Evolutionary conservation across 768 basidiomycete genomes (phyloP), one percentile per base, ranked within the genome.

Genomic region (Suillus weaverae): DNA sequence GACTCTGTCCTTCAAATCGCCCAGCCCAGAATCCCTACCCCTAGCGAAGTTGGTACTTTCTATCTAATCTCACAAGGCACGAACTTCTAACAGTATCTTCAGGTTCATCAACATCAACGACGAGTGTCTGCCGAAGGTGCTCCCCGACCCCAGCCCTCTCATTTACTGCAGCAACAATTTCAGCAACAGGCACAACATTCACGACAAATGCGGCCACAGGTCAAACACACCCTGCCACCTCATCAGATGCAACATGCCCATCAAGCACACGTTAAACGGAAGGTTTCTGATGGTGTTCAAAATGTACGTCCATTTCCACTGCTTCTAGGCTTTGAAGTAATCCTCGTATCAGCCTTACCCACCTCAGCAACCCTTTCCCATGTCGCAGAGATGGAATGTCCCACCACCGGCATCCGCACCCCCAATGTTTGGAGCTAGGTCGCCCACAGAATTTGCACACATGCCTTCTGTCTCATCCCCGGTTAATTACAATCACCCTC

Each of bases 221-320:
- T 32, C 20, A 39, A 30, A 20, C 26, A 20, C 39, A 0, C 57
- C 18, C 18, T n/a, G 13, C 57, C 30, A 18, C n/a, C 41, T 32
- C 55, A 48, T 35, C 66, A 63, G 59, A 16, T 50, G 39, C 66
- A 35, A 44, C 66, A 60, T 26, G 6, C 10, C 5, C 57, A 61
- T 35, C 56, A 39, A 30, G 26, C 6, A n/a, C 18, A 20, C 8
- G 3, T 18, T 13, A 39, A 59, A 41, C 41, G 26, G 39, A 59
- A 30, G 26, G 18, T 30, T 13, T 59, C 55, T 14, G 35, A 38
- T 5, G 7, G 20, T 16, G 35, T 22, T 55, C 55, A 36, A 16
- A 59, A 59, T 59, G 57, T 59, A 41, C 18, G 57, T 11, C 18
- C 7, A 30, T 18, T 4, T 11, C 26, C 11, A 32, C 10, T 41